Evolutionary conservation across 768 basidiomycete genomes (phyloP).

Genomic region (Lyophyllum decastes): DNA sequence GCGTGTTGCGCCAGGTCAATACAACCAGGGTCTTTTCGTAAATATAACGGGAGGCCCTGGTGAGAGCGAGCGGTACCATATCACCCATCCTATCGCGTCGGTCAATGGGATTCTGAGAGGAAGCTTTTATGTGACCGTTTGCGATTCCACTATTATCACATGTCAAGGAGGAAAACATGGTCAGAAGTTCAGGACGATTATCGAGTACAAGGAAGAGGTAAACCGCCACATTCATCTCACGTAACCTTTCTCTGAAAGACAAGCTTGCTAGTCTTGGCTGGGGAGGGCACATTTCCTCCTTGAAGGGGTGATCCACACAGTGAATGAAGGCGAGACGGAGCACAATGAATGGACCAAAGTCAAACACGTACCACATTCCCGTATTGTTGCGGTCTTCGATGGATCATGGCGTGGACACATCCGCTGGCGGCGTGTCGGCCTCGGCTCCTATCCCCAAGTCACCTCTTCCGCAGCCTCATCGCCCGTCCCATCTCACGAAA

Average conservation of each 20-base stretch:
- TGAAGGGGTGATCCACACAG: constrained; percentile 89
- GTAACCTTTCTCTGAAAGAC: constrained; percentile 1
- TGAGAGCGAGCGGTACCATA: constrained; percentile 80
- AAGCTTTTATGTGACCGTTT: constrained; percentile 87
- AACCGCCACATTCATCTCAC: constrained; percentile 22
- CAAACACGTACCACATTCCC: constrained; percentile 84
- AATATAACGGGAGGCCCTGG: constrained; percentile 72
- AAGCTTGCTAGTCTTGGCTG: constrained; percentile 71
- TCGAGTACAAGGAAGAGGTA: constrained; percentile 97
- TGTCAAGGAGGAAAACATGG: constrained; percentile 69
- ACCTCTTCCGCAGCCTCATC: constrained; percentile 47
- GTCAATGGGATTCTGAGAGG: constrained; percentile 94
- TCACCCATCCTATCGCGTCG: constrained; percentile 86
- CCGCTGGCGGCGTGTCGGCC: constrained; percentile 69
- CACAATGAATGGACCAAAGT: constrained; percentile 80
- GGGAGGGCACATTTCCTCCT: constrained; percentile 82
- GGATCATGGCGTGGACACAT: constrained; percentile 87
- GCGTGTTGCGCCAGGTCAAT: constrained; percentile 78
- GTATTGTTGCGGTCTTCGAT: constrained; percentile 80
- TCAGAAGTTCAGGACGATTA: constrained; percentile 72
- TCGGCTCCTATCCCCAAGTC: constrained; percentile 42
- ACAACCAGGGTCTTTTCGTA: constrained; percentile 89
- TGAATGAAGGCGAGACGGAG: constrained; percentile 61
- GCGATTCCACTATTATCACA: constrained; percentile 79
- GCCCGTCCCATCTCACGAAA: constrained; percentile 46